phyloP scores from a whole-genome alignment of 495 filamentous ascomycete genomes.

The Penicillium lagena region DNA sequence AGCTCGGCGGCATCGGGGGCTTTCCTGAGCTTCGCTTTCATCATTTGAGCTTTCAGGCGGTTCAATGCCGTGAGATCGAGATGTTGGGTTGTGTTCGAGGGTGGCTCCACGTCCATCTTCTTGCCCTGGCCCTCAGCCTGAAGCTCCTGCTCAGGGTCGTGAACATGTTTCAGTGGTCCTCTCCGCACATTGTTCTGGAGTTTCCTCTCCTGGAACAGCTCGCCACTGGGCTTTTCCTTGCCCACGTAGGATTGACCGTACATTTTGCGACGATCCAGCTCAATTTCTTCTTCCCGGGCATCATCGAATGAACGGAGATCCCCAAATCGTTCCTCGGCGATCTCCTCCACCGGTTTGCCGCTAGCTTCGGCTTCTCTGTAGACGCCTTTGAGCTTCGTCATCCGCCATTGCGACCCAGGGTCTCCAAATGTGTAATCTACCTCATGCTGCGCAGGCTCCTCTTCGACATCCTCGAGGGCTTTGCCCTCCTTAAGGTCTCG shows the following conservation, averaged over 20 bases:
- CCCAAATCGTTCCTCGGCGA: slow-evolving; percentile 78
- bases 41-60: slow-evolving; percentile 80
- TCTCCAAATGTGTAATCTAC: slow-evolving; percentile 88
- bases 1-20: slow-evolving; percentile 67
- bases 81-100: slow-evolving; percentile 34
- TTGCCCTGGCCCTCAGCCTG: slow-evolving; percentile 36
- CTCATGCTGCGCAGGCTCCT: slow-evolving; percentile 51
- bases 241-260: slow-evolving; percentile 85
- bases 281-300: slow-evolving; percentile 89
- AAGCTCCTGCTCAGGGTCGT: slow-evolving; percentile 35
- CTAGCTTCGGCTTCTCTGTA: slow-evolving; percentile 74
- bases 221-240: slow-evolving; percentile 83
- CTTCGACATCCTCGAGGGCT: slow-evolving; percentile 41
- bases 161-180: slow-evolving; percentile 19
- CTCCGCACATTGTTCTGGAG: slow-evolving; percentile 41
- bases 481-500: slow-evolving; percentile 55
- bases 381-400: slow-evolving; percentile 85
- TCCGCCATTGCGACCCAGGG: slow-evolving; percentile 83
- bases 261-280: slow-evolving; percentile 73
- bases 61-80: slow-evolving; percentile 79
- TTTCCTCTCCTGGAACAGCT: slow-evolving; percentile 74
- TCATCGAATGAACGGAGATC: slow-evolving; percentile 83
- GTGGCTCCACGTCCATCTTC: slow-evolving; percentile 32
- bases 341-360: slow-evolving; percentile 63
- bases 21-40: slow-evolving; percentile 84